Evolutionary conservation across 2,329 filamentous ascomycete genomes (phyloP).

Genomic region (Shiraia bambusicola): DNA sequence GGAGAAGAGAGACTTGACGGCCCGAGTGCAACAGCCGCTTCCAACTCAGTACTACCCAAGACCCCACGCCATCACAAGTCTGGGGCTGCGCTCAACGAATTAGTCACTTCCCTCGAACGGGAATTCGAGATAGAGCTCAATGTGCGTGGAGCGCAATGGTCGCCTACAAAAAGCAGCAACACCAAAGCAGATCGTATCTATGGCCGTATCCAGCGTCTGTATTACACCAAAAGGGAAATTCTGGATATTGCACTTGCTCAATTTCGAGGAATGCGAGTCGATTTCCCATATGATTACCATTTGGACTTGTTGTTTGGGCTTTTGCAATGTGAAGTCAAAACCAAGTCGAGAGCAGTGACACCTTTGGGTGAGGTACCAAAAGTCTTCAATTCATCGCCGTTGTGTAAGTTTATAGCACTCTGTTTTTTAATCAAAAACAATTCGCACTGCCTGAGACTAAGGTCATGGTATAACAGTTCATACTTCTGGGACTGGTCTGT

Average conservation of each 20-base stretch:
- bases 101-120: conserved; percentile 22
- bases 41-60: conserved; percentile 13
- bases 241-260: conserved; percentile 17
- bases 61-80: conserved; percentile 18
- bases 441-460: not conserved
- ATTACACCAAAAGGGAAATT: conserved; percentile 11
- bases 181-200: conserved; percentile 15
- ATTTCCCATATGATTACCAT: conserved; percentile 1
- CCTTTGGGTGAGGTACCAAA: conserved; percentile 9
- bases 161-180: conserved; percentile 17
- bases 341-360: conserved; percentile 5
- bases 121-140: conserved; percentile 25
- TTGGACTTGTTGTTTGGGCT: conserved; percentile 13
- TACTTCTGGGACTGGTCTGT: conserved; percentile 1
- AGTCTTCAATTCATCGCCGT: conserved; percentile 3
- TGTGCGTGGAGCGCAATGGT: conserved; percentile 17
- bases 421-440: too few species aligned
- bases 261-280: conserved; percentile 17
- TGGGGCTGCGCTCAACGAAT: conserved; percentile 17
- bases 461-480: conserved; percentile 3
- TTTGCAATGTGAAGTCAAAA: conserved; percentile 6
- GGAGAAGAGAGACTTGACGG: conserved; percentile 2
- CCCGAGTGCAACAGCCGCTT: conserved; percentile 3
- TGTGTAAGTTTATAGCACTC: conserved; percentile 12
- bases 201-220: conserved; percentile 20